phyloP scores from a whole-genome alignment of 2,329 filamentous ascomycete genomes.

The Claviceps sp. region DNA sequence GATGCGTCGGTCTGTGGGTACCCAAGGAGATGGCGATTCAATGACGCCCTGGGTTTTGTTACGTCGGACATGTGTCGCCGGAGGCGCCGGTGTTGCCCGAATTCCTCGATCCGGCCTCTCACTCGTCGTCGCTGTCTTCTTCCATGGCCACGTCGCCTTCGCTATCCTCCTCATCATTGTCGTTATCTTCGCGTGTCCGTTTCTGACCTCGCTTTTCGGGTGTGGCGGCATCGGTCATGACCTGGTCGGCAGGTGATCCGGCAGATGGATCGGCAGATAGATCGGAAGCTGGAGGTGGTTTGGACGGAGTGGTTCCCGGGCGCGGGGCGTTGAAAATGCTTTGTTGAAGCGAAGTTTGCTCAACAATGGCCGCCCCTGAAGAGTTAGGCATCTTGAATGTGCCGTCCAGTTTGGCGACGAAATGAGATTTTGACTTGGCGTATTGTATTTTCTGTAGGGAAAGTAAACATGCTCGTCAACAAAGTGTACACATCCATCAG shows the following conservation, averaged over 20 bases:
- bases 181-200: slow-evolving; percentile 52
- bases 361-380: slow-evolving; percentile 38
- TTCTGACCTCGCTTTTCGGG: slow-evolving; percentile 52
- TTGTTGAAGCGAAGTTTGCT: slow-evolving; percentile 62
- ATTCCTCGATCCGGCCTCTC: slow-evolving; percentile 10
- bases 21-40: slow-evolving; percentile 51
- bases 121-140: slow-evolving; percentile 61
- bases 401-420: slow-evolving; percentile 81
- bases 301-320: slow-evolving; percentile 36
- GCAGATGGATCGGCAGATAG: too few relatives aligned
- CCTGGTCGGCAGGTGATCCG: slow-evolving; percentile 28
- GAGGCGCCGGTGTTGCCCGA: background rate
- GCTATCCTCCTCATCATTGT: slow-evolving; percentile 51
- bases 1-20: slow-evolving; percentile 64
- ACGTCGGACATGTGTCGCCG: background rate
- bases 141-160: slow-evolving; percentile 57
- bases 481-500: background rate
- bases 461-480: background rate
- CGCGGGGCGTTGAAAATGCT: slow-evolving; percentile 63
- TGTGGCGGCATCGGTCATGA: slow-evolving; percentile 37
- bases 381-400: slow-evolving; percentile 60
- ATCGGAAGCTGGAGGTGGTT: slow-evolving; percentile 34
- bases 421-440: slow-evolving; percentile 77
- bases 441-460: slow-evolving; percentile 70
- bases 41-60: slow-evolving; percentile 11